phyloP scores from a whole-genome alignment of 805 yeast genomes.

The Candida andamanensis region DNA sequence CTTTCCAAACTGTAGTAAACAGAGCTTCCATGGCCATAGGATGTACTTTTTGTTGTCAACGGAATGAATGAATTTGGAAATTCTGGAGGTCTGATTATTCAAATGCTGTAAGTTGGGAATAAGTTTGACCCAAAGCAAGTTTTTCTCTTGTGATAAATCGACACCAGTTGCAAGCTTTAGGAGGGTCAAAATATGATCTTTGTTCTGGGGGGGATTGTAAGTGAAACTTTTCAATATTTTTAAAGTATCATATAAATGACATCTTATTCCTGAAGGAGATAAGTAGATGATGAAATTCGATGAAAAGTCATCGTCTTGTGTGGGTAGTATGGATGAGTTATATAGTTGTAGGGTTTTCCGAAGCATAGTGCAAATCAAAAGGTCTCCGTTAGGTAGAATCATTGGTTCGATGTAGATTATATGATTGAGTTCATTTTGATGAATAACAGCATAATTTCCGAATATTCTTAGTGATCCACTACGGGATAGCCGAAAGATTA shows the following conservation, averaged over 20 bases:
- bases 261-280: constrained; percentile 39
- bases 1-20: constrained; percentile 51
- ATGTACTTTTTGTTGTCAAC: constrained; percentile 53
- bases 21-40: constrained; percentile 68
- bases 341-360: constrained; percentile 23
- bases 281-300: constrained; percentile 32
- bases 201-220: constrained; percentile 16
- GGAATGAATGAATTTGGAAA: constrained; percentile 51
- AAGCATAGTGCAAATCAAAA: constrained; percentile 27
- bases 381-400: constrained; percentile 33
- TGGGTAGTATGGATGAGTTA: constrained; percentile 17
- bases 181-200: constrained; percentile 22
- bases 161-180: constrained; percentile 32
- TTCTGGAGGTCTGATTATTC: constrained; percentile 61
- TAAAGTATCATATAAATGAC: constrained; percentile 32
- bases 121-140: constrained; percentile 56
- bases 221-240: constrained; percentile 21
- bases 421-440: constrained; percentile 8
- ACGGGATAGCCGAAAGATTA: constrained; percentile 28
- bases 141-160: constrained; percentile 17
- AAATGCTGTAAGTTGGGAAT: constrained; percentile 65
- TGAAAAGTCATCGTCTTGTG: constrained; percentile 10
- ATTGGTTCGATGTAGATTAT: constrained; percentile 33
- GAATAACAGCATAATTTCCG: constrained; percentile 31
- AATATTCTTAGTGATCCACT: constrained; percentile 23